A percentile compares a stretch with the other conserved stretches of the same genome.
Evolutionary conservation across 1,139 yeast genomes (phyloP).

Genomic region (Kodamaea suecica): DNA sequence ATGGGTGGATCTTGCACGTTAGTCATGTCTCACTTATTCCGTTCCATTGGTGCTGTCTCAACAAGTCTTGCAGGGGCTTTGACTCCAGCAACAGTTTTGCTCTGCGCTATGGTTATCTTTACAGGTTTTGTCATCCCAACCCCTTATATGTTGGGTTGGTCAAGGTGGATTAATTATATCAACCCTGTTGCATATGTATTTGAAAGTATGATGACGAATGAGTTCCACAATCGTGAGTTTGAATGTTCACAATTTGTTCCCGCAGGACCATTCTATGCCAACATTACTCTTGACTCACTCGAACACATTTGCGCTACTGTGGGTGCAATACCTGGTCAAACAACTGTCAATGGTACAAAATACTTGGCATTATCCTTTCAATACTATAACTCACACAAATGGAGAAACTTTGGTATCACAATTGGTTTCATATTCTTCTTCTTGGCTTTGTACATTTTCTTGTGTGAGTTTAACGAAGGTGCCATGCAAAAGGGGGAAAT

Average conservation of each 20-base stretch:
- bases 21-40: conserved; percentile 68
- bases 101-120: conserved; percentile 45
- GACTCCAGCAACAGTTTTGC: conserved; percentile 66
- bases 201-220: conserved; percentile 53
- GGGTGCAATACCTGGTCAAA: conserved; percentile 60
- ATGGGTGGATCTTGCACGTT: conserved; percentile 53
- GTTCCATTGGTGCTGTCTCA: conserved; percentile 66
- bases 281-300: conserved; percentile 27
- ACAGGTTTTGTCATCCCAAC: conserved; percentile 75
- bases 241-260: conserved; percentile 53
- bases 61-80: conserved; percentile 62
- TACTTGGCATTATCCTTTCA: conserved; percentile 47
- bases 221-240: conserved; percentile 42
- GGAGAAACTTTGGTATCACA: conserved; percentile 83
- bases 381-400: conserved; percentile 58
- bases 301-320: conserved; percentile 57
- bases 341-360: conserved; percentile 53
- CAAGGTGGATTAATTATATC: conserved; percentile 73
- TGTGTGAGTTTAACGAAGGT: conserved; percentile 68
- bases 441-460: conserved; percentile 50
- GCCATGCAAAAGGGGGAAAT: conserved; percentile 83
- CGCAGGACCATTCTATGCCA: conserved; percentile 39
- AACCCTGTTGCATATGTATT: conserved; percentile 64
- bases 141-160: conserved; percentile 70
- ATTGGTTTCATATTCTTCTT: conserved; percentile 56